Evolutionary conservation across 345 rosid species (phyloP).

Genomic region (Populus tremula): DNA sequence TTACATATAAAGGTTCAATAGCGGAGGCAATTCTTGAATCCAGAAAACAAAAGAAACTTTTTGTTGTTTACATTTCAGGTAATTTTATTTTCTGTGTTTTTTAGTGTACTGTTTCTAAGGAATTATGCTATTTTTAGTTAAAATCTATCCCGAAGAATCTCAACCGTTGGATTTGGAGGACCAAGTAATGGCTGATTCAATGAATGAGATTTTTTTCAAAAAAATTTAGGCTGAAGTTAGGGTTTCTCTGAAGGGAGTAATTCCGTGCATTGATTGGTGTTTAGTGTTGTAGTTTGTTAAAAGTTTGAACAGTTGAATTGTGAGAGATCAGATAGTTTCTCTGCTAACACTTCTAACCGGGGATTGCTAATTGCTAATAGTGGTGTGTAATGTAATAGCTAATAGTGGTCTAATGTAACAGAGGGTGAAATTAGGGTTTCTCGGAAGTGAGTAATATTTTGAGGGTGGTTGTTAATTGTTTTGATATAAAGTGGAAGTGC

Average conservation of each 20-base stretch:
- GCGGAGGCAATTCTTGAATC: slow-evolving; percentile 72
- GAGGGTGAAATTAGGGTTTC: background rate
- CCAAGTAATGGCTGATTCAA: background rate
- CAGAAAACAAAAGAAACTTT: slow-evolving; percentile 66
- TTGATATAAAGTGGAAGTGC: background rate
- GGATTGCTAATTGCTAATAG: background rate
- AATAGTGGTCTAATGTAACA: background rate
- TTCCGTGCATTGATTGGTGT: background rate
- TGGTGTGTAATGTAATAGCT: background rate
- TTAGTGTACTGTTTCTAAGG: background rate
- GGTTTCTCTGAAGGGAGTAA: background rate
- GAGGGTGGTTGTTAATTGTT: background rate
- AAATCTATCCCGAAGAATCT: background rate
- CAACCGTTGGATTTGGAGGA: background rate
- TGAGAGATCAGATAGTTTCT: background rate
- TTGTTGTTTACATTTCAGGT: slow-evolving; percentile 86
- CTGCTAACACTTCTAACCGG: background rate
- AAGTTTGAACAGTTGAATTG: background rate
- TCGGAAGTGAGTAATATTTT: background rate
- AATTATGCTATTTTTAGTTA: background rate
- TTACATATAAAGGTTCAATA: slow-evolving; percentile 63
- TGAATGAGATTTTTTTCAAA: background rate
- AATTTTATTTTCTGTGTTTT: background rate
- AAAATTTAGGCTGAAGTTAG: background rate
- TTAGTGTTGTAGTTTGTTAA: background rate